These are phyloP conservation scores for Heritiera littoralis DNA, from an alignment of 345 rosid species.

Conservation along the genomic window DNA sequence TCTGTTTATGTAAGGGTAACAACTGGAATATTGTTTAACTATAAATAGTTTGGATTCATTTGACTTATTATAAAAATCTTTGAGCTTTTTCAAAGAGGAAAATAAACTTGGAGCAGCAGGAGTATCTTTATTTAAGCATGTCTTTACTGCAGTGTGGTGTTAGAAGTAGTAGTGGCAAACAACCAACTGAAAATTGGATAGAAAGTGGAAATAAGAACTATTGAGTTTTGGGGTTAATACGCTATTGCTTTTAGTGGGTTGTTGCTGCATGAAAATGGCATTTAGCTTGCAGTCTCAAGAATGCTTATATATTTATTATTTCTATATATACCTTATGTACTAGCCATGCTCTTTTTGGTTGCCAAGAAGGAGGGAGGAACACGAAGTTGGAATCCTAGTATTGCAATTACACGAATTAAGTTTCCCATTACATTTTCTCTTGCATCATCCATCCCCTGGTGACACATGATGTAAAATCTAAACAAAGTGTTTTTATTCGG, in stretches of 20 bases:
- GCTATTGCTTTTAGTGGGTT: not conserved
- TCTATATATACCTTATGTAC: not conserved
- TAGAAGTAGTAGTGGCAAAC: not conserved
- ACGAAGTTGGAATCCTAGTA: not conserved
- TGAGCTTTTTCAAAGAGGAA: not conserved
- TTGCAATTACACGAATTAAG: not conserved
- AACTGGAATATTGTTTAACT: not conserved
- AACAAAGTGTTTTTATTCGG: not conserved
- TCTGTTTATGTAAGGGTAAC: not conserved
- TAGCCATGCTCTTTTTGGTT: not conserved
- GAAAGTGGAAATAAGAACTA: conserved; percentile 5
- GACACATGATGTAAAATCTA: not conserved
- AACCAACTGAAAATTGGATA: conserved; percentile 5
- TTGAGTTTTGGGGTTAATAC: not conserved
- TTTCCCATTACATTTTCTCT: not conserved
- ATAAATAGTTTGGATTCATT: not conserved
- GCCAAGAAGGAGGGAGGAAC: not conserved
- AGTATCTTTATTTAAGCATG: not conserved
- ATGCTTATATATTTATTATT: not conserved
- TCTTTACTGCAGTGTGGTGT: not conserved
- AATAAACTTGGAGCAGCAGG: not conserved
- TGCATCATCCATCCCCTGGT: not conserved
- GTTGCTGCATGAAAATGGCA: not conserved
- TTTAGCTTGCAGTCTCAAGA: not conserved
- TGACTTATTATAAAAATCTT: not conserved